These are phyloP conservation scores for Amanita subjunquillea DNA, from an alignment of 768 basidiomycete species.

Conservation along the genomic window DNA sequence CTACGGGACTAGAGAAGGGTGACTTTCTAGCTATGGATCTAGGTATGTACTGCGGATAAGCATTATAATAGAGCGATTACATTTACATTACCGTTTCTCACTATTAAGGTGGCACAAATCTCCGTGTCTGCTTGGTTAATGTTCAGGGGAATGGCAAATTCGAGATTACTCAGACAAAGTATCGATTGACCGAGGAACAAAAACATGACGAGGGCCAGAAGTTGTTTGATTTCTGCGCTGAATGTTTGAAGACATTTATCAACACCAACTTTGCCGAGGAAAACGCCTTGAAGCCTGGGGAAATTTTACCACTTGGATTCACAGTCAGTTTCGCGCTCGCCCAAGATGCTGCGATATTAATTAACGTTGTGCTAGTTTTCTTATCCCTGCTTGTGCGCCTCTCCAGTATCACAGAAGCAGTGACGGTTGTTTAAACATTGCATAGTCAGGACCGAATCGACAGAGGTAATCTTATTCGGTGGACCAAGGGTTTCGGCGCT, in stretches of 20 bases:
- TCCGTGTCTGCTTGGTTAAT: slow-evolving; percentile 96
- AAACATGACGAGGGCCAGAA: slow-evolving; percentile 96
- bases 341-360: slow-evolving; percentile 2
- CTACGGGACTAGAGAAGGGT: slow-evolving; percentile 79
- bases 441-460: slow-evolving; percentile 86
- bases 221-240: slow-evolving; percentile 95
- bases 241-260: slow-evolving; percentile 85
- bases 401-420: neutral
- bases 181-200: slow-evolving; percentile 93
- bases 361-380: slow-evolving; percentile 53
- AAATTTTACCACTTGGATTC: slow-evolving; percentile 78
- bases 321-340: slow-evolving; percentile 52
- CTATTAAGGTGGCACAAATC: slow-evolving; percentile 76
- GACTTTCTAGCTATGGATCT: slow-evolving; percentile 88
- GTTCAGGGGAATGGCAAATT: slow-evolving; percentile 92
- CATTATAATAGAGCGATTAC: neutral
- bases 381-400: slow-evolving; percentile 82
- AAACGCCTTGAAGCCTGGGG: slow-evolving; percentile 39
- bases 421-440: neutral
- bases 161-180: slow-evolving; percentile 96
- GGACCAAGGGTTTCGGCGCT: slow-evolving; percentile 99
- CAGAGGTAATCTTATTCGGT: slow-evolving; percentile 88
- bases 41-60: slow-evolving; percentile 33
- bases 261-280: slow-evolving; percentile 53
- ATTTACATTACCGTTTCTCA: neutral